These are phyloP conservation scores for Leishmania turanica DNA, from an alignment of 208 protist species.

Conservation along the genomic window DNA sequence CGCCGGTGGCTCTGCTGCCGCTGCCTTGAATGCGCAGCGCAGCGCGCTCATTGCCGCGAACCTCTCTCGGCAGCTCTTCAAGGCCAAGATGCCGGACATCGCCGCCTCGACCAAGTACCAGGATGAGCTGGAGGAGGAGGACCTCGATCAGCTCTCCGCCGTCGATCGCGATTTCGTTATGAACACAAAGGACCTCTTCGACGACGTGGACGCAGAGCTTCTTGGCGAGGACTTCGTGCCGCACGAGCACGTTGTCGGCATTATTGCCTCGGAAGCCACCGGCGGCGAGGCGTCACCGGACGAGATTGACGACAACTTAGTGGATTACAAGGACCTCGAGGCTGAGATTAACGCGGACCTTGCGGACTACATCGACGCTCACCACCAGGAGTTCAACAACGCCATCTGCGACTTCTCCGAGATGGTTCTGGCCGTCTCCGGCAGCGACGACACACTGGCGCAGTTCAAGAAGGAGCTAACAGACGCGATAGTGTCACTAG, in stretches of 20 bases:
- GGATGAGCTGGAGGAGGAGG: conserved; percentile 50
- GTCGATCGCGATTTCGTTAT: conserved; percentile 67
- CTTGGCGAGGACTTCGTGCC: conserved; percentile 70
- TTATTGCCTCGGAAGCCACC: conserved; percentile 58
- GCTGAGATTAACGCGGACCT: conserved; percentile 67
- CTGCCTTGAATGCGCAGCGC: conserved; percentile 9
- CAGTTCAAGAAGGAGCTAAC: conserved; percentile 67
- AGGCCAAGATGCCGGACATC: conserved; percentile 23
- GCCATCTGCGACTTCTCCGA: conserved; percentile 81
- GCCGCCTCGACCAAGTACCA: conserved; percentile 12
- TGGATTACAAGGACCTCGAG: conserved; percentile 65
- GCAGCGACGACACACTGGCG: conserved; percentile 79
- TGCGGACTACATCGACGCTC: conserved; percentile 72
- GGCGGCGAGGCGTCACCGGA: conserved; percentile 56
- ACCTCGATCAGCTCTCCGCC: conserved; percentile 34
- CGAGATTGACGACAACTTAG: conserved; percentile 73
- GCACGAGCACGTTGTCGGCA: conserved; percentile 77
- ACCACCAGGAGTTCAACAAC: conserved; percentile 85
- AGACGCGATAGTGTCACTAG: conserved; percentile 57
- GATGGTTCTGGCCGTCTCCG: conserved; percentile 82
- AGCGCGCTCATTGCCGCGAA: conserved; percentile 22
- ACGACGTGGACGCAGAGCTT: conserved; percentile 68
- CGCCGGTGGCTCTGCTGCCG: conserved; percentile 2
- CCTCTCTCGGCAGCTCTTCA: conserved; percentile 56
- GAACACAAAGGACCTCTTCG: conserved; percentile 68